Evolutionary conservation across 768 basidiomycete species (phyloP).

Genomic region (Suillus spraguei): DNA sequence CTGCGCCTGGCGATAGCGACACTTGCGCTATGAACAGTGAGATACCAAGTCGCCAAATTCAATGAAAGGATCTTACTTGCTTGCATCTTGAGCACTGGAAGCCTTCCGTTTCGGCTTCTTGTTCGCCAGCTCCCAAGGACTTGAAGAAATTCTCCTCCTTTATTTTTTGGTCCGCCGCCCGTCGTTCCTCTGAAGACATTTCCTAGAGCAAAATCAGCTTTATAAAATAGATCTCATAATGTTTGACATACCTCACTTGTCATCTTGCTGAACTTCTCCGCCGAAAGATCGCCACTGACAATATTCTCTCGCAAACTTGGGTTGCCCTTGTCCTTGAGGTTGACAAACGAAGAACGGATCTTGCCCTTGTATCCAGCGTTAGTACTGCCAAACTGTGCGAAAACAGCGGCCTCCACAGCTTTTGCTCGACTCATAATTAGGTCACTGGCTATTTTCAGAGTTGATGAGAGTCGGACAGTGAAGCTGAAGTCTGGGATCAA

Average conservation of each 20-base stretch:
- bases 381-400: slow-evolving; percentile 44
- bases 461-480: slow-evolving; percentile 6
- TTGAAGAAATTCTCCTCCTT: slow-evolving; percentile 87
- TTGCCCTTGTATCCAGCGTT: slow-evolving; percentile 67
- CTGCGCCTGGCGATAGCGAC: slow-evolving; percentile 93
- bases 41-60: not conserved
- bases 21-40: slow-evolving; percentile 60
- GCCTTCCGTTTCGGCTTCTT: slow-evolving; percentile 93
- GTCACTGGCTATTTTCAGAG: slow-evolving; percentile 56
- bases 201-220: slow-evolving; percentile 55
- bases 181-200: slow-evolving; percentile 93
- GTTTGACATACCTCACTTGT: slow-evolving; percentile 59
- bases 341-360: slow-evolving; percentile 87
- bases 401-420: slow-evolving; percentile 71
- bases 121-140: slow-evolving; percentile 85
- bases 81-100: slow-evolving; percentile 98
- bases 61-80: slow-evolving; percentile 50
- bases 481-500: slow-evolving; percentile 21
- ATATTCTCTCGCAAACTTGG: slow-evolving; percentile 83
- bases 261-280: slow-evolving; percentile 78
- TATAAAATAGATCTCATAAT: not conserved
- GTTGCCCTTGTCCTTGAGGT: slow-evolving; percentile 95
- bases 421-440: slow-evolving; percentile 66
- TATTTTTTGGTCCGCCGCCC: slow-evolving; percentile 81
- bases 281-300: slow-evolving; percentile 76